Evolutionary conservation across 306 rosid species (phyloP).

Genomic region (Elaeagnus macrophylla): DNA sequence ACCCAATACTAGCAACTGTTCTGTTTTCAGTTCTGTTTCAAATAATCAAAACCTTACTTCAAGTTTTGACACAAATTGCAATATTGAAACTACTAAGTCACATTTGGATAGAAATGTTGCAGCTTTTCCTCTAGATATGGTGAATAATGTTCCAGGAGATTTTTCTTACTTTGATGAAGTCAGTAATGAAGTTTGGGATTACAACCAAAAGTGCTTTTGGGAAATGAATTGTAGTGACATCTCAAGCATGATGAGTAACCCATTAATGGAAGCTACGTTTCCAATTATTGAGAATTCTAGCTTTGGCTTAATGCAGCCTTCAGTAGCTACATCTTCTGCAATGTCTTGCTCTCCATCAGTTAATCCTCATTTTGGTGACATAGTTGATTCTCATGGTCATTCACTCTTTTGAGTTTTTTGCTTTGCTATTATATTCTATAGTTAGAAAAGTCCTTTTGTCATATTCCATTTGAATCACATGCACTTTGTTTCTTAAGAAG

Average conservation of each 20-base stretch:
- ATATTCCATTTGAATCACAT: too few relatives aligned
- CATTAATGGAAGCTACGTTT: conserved; percentile 35
- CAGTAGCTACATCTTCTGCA: conserved; percentile 27
- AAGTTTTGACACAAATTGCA: too few relatives aligned
- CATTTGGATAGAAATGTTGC: conserved; percentile 17
- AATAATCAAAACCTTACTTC: conserved; percentile 23
- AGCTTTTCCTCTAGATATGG: conserved; percentile 24
- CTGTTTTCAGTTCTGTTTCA: conserved; percentile 26
- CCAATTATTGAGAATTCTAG: conserved; percentile 36
- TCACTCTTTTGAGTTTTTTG: conserved; percentile 35
- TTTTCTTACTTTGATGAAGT: conserved; percentile 40
- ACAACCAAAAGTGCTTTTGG: conserved; percentile 31
- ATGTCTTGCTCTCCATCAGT: conserved; percentile 40
- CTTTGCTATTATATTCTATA: background rate
- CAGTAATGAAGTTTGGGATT: conserved; percentile 44
- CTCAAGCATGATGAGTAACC: conserved; percentile 39
- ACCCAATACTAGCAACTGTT: conserved; percentile 2
- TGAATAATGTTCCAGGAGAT: conserved; percentile 20
- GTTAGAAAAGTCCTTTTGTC: too few relatives aligned
- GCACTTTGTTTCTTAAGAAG: background rate
- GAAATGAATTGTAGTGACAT: conserved; percentile 51
- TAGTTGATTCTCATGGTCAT: conserved; percentile 40
- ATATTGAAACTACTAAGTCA: conserved; percentile 14
- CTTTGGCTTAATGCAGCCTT: conserved; percentile 30
- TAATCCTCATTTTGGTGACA: conserved; percentile 50